Base-by-base conservation (phyloP, 257 asterid genomes). In the Nicotiana attenuata region DNA sequence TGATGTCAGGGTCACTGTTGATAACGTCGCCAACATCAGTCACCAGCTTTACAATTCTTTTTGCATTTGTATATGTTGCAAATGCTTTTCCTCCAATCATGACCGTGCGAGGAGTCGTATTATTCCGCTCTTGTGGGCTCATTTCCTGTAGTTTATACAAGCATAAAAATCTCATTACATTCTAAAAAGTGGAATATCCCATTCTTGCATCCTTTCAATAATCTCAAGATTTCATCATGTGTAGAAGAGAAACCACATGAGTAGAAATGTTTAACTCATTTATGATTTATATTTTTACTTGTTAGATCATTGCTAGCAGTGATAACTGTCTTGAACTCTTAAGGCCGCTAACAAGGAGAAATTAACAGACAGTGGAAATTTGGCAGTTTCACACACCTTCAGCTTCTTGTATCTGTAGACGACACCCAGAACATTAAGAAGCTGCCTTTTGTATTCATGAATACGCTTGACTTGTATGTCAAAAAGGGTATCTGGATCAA, bases 51-150 rank as follows among this genome's bases (percentile, higher is more conserved):
- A 96, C 98, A 85, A 96, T 96, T 85, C 97, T 87, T 88, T 93
- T 96, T 76, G 99, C 99, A 82, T 96, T 96, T 81, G 98, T 92
- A 82, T 96, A 96, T 29, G 99, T 96, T 5, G 99, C 98, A 82
- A 96, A 96, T 33, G 99, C 99, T 92, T 96, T 96, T 86, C 99
- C 99, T 57, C 99, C 99, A 60, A 96, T 87, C 99, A 96, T 94
- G 89, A 94, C 90, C 45, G 99, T 96, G 38, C 99, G 99, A 24
- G 98, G 89, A 66, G 98, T 94, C 20, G 92, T 86, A 17, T 86
- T 87, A 85, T 91, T 88, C 68, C 97, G 94, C 50, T 94, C 97
- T 84, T 88, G 94, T 45, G 94, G 92, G 88, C 91, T 96, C 99
- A 96, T 94, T 89, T 90, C 99, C 99, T 96, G 92, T 28, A 41